phyloP scores from a whole-genome alignment of 2,329 filamentous ascomycete species.

The Phialophora expanda region DNA sequence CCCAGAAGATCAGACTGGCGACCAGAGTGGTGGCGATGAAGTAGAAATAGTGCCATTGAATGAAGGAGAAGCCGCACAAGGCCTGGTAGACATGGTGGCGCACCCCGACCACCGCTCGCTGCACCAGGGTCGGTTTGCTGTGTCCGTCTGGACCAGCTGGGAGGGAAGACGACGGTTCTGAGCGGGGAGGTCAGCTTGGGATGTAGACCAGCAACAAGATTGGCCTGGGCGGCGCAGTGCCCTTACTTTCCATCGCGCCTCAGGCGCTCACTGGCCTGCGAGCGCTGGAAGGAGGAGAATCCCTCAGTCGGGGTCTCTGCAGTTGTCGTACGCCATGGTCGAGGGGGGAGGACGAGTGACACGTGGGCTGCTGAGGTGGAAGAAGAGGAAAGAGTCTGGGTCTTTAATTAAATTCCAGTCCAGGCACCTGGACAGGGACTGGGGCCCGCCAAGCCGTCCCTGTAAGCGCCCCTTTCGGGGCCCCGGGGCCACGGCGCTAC shows the following conservation, averaged over 20 bases:
- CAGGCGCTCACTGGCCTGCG: background rate
- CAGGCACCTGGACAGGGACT: background rate
- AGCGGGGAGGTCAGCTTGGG: conserved; percentile 1
- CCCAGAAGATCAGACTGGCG: conserved; percentile 56
- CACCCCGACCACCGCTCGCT: background rate
- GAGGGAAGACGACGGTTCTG: conserved; percentile 1
- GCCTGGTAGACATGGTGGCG: conserved; percentile 1
- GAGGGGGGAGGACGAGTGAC: background rate
- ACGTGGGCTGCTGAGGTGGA: background rate
- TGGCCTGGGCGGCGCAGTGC: background rate
- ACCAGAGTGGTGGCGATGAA: conserved; percentile 52
- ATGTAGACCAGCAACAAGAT: background rate
- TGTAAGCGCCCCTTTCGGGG: background rate
- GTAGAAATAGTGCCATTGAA: conserved; percentile 53
- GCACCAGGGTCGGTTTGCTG: conserved; percentile 3
- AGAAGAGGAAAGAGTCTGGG: background rate
- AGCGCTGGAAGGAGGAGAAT: background rate
- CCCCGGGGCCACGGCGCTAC: no score
- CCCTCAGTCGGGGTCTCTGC: conserved; percentile 20
- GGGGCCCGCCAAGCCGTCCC: background rate
- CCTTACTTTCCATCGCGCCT: conserved; percentile 13
- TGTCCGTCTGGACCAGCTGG: conserved; percentile 2
- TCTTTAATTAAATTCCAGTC: background rate
- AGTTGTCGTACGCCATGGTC: conserved; percentile 26
- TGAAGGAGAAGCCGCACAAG: conserved; percentile 42